These are phyloP conservation scores for Rhizopogon rudus DNA, from an alignment of 768 basidiomycete species.

Conservation along the genomic window DNA sequence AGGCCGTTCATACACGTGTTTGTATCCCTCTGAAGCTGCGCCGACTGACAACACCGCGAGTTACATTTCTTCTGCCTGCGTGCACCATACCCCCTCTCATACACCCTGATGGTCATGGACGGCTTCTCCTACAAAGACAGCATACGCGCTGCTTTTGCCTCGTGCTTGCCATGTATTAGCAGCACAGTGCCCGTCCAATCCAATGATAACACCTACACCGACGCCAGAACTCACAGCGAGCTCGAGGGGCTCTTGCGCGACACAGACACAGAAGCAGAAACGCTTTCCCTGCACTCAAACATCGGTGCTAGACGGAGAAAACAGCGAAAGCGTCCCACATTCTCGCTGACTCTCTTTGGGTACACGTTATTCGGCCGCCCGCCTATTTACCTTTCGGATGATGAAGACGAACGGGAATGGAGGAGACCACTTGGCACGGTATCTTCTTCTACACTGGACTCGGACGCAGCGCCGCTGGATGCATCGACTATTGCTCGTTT, in stretches of 20 bases:
- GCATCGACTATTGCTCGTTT: constrained; percentile 49
- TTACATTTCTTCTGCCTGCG: not conserved
- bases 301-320: constrained; percentile 33
- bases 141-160: constrained; percentile 49
- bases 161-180: constrained; percentile 56
- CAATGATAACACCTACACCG: constrained; percentile 10
- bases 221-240: constrained; percentile 32
- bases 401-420: constrained; percentile 23
- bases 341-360: constrained; percentile 56
- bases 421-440: constrained; percentile 18
- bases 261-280: constrained; percentile 53
- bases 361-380: constrained; percentile 62
- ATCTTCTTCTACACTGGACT: constrained; percentile 52
- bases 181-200: constrained; percentile 20
- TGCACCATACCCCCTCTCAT: too few species aligned
- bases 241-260: constrained; percentile 48
- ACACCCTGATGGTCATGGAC: constrained; percentile 27
- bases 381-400: constrained; percentile 57
- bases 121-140: constrained; percentile 60
- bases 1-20: not conserved
- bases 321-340: constrained; percentile 28
- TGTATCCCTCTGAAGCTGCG: not conserved
- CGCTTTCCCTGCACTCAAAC: constrained; percentile 65
- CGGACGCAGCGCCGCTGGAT: constrained; percentile 66
- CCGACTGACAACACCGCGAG: too few species aligned